Conservation (phyloP, 2,329 filamentous ascomycete species). For the Aspergillus japonicus region DNA sequence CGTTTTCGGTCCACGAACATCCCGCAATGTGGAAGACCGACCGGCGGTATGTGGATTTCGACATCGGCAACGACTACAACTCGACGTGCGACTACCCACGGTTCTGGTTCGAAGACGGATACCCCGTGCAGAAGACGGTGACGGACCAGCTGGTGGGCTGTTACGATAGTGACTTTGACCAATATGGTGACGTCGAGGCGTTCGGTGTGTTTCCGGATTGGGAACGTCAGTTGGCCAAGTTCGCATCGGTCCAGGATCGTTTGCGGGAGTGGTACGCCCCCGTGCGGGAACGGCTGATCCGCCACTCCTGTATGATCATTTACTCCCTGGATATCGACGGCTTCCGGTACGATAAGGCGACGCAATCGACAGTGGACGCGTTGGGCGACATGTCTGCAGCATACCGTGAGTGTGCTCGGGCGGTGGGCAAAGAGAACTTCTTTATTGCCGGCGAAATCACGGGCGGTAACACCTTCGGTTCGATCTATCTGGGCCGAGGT, state of each 20-base stretch:
- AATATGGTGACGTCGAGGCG: conserved; percentile 62
- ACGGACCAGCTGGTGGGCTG: conserved; percentile 52
- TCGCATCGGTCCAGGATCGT: conserved; percentile 65
- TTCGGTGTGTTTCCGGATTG: conserved; percentile 63
- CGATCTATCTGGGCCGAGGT: conserved; percentile 62
- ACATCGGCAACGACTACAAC: conserved; percentile 53
- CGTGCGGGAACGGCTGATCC: conserved; percentile 56
- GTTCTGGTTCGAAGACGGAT: conserved; percentile 61
- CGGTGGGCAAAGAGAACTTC: conserved; percentile 60
- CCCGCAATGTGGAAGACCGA: conserved; percentile 55
- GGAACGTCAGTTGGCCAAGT: conserved; percentile 63
- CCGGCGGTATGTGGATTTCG: conserved; percentile 58
- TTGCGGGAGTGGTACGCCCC: conserved; percentile 61
- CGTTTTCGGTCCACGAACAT: conserved; percentile 56
- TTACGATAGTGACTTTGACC: conserved; percentile 62
- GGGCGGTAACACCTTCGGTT: conserved; percentile 58
- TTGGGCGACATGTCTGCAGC: conserved; percentile 57
- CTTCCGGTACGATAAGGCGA: conserved; percentile 65
- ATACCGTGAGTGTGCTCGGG: conserved; percentile 56
- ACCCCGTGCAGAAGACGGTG: conserved; percentile 48
- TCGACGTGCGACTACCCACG: conserved; percentile 56
- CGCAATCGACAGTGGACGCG: conserved; percentile 61
- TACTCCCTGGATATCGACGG: conserved; percentile 62
- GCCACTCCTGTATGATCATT: conserved; percentile 63
- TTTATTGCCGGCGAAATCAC: conserved; percentile 64